Evolutionary conservation across 2,329 filamentous ascomycete genomes (phyloP), one percentile per base, ranked within the genome.

Genomic region (Calonectria hongkongensis): DNA sequence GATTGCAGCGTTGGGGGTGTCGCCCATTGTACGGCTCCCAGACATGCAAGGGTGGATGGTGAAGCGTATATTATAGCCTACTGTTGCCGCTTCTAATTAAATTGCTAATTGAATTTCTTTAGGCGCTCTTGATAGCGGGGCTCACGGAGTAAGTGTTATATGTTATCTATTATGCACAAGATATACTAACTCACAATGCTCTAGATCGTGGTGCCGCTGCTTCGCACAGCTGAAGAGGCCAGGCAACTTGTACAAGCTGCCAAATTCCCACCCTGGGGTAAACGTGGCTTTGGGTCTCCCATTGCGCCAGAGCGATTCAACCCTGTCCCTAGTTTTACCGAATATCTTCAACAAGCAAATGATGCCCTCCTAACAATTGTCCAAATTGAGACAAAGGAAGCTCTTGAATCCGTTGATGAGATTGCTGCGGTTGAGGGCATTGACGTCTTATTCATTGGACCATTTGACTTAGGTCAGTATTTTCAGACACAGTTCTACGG

Each of bases 331-430:
- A 85, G 81, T 7, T 85, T 86, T 25, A 86, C 85, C 3, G 85
- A 88, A 66, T 89, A 89, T 72, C 85, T 89, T 76, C 83, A 86
- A 72, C 83, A 86, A 48, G 88, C 88, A 54, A 89, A 89, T 73
- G 84, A 88, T 66, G 76, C 82, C 36, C 85, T 93, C 27, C 80
- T 93, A 71, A 92, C 90, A 18, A 92, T 93, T 84, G 90, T 93
- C 13, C 92, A 93, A 81, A 93, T 94, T 66, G 92, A 94, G 83
- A 93, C 92, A 0, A 85, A 86, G 73, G 91, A 92, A 80, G 91
- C 91, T 0, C 84, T 93, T 16, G 88, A 90, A 1, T 83, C 84
- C 15, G 88, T 93, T 1, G 91, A 93, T 41, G 89, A 89, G 60
- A 93, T 94, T 80, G 91, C 90, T 50, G 86, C 88, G 25, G 85